Evolutionary conservation across 257 asterid genomes (phyloP), one percentile per base, ranked within the genome.

Genomic region (Petunia axillaris): DNA sequence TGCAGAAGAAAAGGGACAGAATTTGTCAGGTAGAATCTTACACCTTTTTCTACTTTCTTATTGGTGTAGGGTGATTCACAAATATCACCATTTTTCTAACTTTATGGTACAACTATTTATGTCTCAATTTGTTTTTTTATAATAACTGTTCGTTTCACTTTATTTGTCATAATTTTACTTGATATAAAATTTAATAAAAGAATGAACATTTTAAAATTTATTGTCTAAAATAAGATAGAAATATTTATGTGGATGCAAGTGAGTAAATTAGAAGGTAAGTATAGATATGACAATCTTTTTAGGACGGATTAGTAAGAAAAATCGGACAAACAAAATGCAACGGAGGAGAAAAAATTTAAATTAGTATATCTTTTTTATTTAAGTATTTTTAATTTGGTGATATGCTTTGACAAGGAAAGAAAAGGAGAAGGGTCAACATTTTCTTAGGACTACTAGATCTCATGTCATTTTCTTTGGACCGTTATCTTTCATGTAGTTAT

Each of bases 1-100:
- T 25, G 57, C 52, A 58, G 64, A 73, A 76, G 75, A 77, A 81
- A 84, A 83, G 84, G 87, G 88, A 83, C 16, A 41, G 41, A 46
- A 46, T 46, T 70, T 81, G 87, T 82, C 90, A 87, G 86, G 76
- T 74, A 85, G 86, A 90, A 88, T 89, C 86, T 88, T 84, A 76
- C 79, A 48, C 60, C 60, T 36, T 36, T 40, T 48, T 71, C 60
- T 9, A 8, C 78, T 60, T 73, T 60, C 8, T 60, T 52, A 59
- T 6, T 2, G 55, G 57, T 5, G 14, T 25, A 70, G 46, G 65
- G 46, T 64, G 54, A 76, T 70, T 70, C 77, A 46, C 59, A 70
- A 70, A 70, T 46, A 25, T 70, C 76, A 46, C 0, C 58, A 44
- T 6, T 4, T 5, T 16, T 16, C 41, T 2, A 9, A n/a, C 54